Evolutionary conservation across 148 eudicot genomes (phyloP), one percentile per base, ranked within the genome.

Genomic region (Cornus kousa): DNA sequence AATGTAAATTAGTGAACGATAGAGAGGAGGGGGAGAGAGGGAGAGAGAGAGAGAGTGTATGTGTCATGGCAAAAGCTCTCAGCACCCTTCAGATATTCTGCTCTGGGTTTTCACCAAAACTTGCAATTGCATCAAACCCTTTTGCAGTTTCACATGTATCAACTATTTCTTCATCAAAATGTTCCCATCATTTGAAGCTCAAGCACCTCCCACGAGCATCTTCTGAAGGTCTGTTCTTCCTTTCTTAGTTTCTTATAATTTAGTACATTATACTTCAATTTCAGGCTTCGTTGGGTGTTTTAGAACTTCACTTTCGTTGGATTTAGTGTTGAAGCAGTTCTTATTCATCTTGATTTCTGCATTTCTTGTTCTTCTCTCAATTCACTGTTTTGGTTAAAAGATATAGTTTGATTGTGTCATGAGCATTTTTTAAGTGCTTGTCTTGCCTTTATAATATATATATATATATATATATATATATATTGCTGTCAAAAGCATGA

Each of bases 161-260:
- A 24, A 71, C 80, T 39, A 43, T 46, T 74, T 68, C 78, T 24
- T 70, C 81, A 23, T 22, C 64, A n/a, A 77, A 71, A 76, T 22
- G 24, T 75, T 8, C 73, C 68, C 65, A 78, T 67, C 59, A 8
- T 68, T 74, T 82, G 68, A 83, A 82, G 71, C 80, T 77, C 77
- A 85, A 78, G 20, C 72, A 70, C 80, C 73, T 85, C 39, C 76
- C 80, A 71, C 77, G 80, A 65, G 85, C 85, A 57, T 57, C 88
- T 79, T 72, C 90, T 57, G 83, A 83, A 78, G 90, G 90, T 87
- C 46, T 77, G 68, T 1, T 11, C 28, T 76, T 14, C 28, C 12
- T 60, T 31, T 71, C 46, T 9, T 10, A 3, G 28, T 13, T 72
- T 53, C 39, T 40, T 43, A 13, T 60, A 20, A 9, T 60, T 50